phyloP scores from a whole-genome alignment of 139 green algal species.

The Chlorella sp. region DNA sequence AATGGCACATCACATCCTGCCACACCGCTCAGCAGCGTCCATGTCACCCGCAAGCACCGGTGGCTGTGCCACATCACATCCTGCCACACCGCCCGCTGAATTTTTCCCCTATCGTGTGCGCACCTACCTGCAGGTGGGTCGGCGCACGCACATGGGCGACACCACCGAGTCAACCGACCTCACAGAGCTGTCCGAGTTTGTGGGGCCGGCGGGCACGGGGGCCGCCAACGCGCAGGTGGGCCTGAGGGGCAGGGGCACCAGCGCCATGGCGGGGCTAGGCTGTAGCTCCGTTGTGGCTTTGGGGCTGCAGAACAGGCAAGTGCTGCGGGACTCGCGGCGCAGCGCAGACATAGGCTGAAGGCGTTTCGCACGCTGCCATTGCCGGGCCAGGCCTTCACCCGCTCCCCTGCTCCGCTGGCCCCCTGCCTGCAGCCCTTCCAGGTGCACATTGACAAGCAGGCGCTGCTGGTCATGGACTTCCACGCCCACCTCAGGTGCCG shows the following conservation, averaged over 20 bases:
- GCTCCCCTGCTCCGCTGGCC: neutral
- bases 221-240: slow-evolving; percentile 39
- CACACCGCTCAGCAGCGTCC: neutral
- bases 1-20: neutral
- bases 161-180: slow-evolving; percentile 77
- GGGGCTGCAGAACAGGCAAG: no score
- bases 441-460: slow-evolving; percentile 58
- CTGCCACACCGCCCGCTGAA: no score
- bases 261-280: no score
- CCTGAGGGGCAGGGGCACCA: no score
- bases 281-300: no score
- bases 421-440: slow-evolving; percentile 61
- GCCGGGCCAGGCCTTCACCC: no score
- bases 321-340: no score
- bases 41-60: neutral
- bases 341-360: no score
- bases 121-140: slow-evolving; percentile 24
- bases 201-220: slow-evolving; percentile 56
- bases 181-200: slow-evolving; percentile 59
- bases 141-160: slow-evolving; percentile 52
- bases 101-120: neutral
- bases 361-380: no score
- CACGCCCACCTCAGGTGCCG: slow-evolving; percentile 62
- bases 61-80: neutral
- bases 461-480: slow-evolving; percentile 69